phyloP scores from a whole-genome alignment of 805 yeast species.

The Suhomyces emberorum region DNA sequence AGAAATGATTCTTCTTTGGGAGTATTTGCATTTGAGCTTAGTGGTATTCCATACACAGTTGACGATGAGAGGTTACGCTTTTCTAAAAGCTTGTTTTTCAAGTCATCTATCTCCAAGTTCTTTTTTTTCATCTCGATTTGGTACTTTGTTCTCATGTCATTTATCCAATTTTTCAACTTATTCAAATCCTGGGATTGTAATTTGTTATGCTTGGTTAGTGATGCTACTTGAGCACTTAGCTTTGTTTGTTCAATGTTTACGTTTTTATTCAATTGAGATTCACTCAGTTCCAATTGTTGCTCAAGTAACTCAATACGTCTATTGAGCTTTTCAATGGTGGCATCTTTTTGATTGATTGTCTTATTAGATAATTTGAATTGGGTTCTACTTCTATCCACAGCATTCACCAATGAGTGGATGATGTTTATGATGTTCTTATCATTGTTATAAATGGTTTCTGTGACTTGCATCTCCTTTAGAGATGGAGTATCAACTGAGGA shows the following conservation, averaged over 20 bases:
- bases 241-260: conserved; percentile 17
- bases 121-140: conserved; percentile 35
- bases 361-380: conserved; percentile 31
- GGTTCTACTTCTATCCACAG: conserved; percentile 28
- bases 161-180: conserved; percentile 25
- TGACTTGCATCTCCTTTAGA: conserved; percentile 18
- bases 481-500: conserved; percentile 9
- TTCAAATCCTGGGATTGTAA: conserved; percentile 28
- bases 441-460: conserved; percentile 30
- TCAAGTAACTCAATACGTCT: conserved; percentile 21
- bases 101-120: conserved; percentile 28
- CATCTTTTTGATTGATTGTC: conserved; percentile 26
- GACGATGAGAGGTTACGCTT: conserved; percentile 29
- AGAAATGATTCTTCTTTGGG: conserved; percentile 6
- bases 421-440: conserved; percentile 34
- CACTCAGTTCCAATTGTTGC: conserved; percentile 14
- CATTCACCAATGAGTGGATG: conserved; percentile 29
- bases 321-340: conserved; percentile 22
- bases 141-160: conserved; percentile 30
- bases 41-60: conserved; percentile 25
- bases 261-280: conserved; percentile 15
- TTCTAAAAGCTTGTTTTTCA: conserved; percentile 34
- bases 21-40: neutral
- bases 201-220: conserved; percentile 19
- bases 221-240: conserved; percentile 14